phyloP scores from a whole-genome alignment of 1,139 yeast genomes.

The Suhomyces wounanorum region DNA sequence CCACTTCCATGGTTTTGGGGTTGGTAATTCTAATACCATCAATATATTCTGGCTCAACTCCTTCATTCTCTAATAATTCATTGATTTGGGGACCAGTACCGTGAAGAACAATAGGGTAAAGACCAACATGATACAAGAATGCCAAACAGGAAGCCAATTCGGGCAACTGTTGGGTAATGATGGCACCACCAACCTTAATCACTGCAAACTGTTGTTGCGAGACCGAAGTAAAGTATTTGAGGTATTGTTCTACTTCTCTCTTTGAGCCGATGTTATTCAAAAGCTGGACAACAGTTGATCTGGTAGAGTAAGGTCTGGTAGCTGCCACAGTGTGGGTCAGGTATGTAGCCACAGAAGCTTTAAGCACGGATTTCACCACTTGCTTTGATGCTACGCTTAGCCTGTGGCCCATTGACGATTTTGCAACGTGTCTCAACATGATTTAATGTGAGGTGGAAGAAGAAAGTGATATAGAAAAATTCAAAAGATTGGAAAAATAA shows the following conservation, averaged over 20 bases:
- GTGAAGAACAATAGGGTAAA: slow-evolving; percentile 93
- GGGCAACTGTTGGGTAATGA: slow-evolving; percentile 89
- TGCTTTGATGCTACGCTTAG: slow-evolving; percentile 11
- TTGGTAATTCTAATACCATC: slow-evolving; percentile 98
- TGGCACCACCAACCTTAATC: slow-evolving; percentile 98
- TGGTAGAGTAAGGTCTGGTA: slow-evolving; percentile 52
- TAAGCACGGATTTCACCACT: slow-evolving; percentile 6
- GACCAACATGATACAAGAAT: slow-evolving; percentile 93
- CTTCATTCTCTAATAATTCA: slow-evolving; percentile 87
- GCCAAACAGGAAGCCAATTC: slow-evolving; percentile 96
- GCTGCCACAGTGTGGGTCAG: background rate
- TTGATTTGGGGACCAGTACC: slow-evolving; percentile 99
- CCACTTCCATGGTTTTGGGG: slow-evolving; percentile 93
- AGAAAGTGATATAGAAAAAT: slow-evolving; percentile 5
- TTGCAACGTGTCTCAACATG: slow-evolving; percentile 19
- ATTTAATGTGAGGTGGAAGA: slow-evolving; percentile 3
- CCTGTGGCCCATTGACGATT: slow-evolving; percentile 11
- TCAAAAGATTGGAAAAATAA: slow-evolving; percentile 8
- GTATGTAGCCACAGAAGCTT: slow-evolving; percentile 3
- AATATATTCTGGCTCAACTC: slow-evolving; percentile 92
- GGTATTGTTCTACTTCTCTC: slow-evolving; percentile 95
- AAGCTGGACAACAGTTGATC: slow-evolving; percentile 93
- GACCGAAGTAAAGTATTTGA: slow-evolving; percentile 94
- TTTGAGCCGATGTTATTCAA: slow-evolving; percentile 95
- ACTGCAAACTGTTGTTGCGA: slow-evolving; percentile 97